Base-by-base conservation (phyloP, 2,329 filamentous ascomycete genomes). In the Metarhizium brunneum region DNA sequence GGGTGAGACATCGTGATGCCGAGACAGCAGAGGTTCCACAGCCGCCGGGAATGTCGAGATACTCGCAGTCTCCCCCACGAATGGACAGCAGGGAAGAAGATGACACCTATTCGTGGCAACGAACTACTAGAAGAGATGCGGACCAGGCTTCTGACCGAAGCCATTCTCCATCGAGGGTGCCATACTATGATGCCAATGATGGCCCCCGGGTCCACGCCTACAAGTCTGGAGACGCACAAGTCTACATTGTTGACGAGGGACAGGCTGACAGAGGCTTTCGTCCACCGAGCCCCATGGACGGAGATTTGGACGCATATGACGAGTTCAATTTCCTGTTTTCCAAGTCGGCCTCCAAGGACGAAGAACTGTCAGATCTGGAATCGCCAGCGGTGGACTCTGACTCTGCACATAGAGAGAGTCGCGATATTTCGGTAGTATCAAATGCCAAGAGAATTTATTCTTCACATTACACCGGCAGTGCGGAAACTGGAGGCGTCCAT, bases 381-480 rank as follows among this genome's bases (percentile, higher is more conserved):
- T 55, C 58, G 5, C 61, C 63, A 4, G 64, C 65, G 2, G 54
- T 59, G 4, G 68, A 69, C 20, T 60, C 61, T 2, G 63, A 60
- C 14, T 35, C 57, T 14, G 40, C 54, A 14, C 53, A 53, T 3
- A 64, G 56, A 35, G 59, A 62, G 4, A 60, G 60, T 2, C 59
- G 50, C 13, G 53, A 45, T 1, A 47, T 7, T 51, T 47, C 2
- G 56, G 49, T 18, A 50, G 51, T 16, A 18, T 53, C 61, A 45
- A 63, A 63, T 38, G 58, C 63, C 20, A 61, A 63, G 11, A 54
- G 60, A 29, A 60, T 74, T 29, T 68, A 66, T 53, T 60, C 65
- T 10, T 73, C 73, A 1, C 58, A 61, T 6, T 76, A 76, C 47
- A 71, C 69, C 1, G 73, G 73, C 0, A 68, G 69, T 51, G 69